Evolutionary conservation across 2,329 filamentous ascomycete species (phyloP).

Genomic region (Trichophyton simii): DNA sequence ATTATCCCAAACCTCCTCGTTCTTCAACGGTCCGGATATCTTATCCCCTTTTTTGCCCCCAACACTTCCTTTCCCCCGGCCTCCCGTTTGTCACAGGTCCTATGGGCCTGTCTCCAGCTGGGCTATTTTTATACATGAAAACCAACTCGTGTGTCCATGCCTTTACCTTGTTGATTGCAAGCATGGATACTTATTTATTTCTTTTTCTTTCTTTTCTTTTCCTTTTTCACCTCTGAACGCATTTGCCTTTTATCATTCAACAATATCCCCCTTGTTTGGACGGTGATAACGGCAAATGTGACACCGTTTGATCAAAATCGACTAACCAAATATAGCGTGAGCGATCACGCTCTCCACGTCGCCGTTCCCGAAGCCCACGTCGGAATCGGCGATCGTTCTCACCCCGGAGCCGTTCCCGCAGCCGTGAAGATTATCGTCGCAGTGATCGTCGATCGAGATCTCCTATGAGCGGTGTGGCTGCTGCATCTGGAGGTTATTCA

Average conservation of each 20-base stretch:
- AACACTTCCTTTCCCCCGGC: background rate
- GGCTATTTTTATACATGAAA: background rate
- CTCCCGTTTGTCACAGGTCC: background rate
- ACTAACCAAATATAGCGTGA: constrained; percentile 49
- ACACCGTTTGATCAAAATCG: background rate
- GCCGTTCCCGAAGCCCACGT: constrained; percentile 70
- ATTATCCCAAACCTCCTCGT: background rate
- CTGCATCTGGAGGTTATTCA: constrained; percentile 58
- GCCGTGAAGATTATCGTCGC: constrained; percentile 65
- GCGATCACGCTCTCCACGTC: constrained; percentile 53
- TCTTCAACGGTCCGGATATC: background rate
- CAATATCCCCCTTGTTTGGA: background rate
- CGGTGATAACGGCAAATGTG: background rate
- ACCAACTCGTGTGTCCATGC: background rate
- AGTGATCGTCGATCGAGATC: constrained; percentile 66
- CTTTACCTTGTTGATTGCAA: background rate
- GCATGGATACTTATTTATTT: background rate
- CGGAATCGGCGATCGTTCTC: constrained; percentile 67
- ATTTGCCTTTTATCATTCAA: background rate
- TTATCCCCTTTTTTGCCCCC: background rate
- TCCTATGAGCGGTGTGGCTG: constrained; percentile 65
- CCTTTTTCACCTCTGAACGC: background rate
- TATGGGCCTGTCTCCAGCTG: too few relatives aligned
- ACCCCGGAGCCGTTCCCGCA: constrained; percentile 65
- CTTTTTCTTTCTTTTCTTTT: background rate